Percentiles rank a stretch among this genome's conserved stretches.
These are phyloP conservation scores for Mycosphaerelloides madeirae DNA, from an alignment of 2,329 filamentous ascomycete genomes.

Conservation along the genomic window DNA sequence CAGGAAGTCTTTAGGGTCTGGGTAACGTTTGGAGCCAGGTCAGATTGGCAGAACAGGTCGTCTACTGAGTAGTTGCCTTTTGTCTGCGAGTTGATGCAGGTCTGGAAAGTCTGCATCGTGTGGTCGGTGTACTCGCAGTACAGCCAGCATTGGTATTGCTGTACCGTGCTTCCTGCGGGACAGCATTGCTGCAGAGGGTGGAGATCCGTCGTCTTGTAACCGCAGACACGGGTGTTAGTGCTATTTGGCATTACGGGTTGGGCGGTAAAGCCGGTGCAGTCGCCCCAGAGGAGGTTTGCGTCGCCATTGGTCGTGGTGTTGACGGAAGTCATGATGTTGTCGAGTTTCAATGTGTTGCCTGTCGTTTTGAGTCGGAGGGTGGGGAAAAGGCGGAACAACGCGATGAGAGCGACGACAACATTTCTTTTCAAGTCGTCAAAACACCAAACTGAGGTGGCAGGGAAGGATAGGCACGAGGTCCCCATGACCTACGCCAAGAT, in stretches of 20 bases:
- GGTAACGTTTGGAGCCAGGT: conserved; percentile 2
- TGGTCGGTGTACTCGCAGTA: conserved; percentile 4
- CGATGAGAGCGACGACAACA: too few species aligned
- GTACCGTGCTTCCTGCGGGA: neutral
- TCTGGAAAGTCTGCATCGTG: neutral
- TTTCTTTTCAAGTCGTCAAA: too few species aligned
- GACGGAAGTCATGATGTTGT: too few species aligned
- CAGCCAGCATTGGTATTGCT: conserved; percentile 12
- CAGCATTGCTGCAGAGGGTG: neutral
- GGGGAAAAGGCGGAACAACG: too few species aligned
- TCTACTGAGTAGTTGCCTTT: neutral
- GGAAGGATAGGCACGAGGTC: too few species aligned
- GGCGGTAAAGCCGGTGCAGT: neutral
- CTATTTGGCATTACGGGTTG: neutral
- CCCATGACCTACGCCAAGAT: too few species aligned
- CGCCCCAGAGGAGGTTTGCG: neutral
- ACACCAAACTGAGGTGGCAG: too few species aligned
- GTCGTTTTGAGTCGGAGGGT: too few species aligned
- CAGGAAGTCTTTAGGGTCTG: conserved; percentile 4
- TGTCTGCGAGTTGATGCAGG: conserved; percentile 1
- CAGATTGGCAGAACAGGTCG: conserved; percentile 5
- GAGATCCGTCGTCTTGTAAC: neutral
- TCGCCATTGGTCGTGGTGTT: neutral
- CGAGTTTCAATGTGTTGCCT: too few species aligned
- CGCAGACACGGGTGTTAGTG: neutral